phyloP scores from a whole-genome alignment of 2,329 filamentous ascomycete species.

The Aureobasidium sp. region DNA sequence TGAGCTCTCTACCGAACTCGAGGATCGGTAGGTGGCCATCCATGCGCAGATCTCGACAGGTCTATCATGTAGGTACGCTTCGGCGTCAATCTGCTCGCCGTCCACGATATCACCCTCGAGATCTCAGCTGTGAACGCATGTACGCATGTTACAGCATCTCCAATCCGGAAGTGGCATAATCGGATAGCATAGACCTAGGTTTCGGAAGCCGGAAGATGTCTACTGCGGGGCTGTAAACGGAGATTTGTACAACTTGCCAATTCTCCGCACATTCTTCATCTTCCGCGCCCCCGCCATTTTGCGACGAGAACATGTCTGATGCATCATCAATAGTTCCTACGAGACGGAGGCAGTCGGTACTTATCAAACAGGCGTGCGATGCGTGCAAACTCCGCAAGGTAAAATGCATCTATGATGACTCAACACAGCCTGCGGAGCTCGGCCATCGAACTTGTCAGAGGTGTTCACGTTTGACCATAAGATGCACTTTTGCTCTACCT shows the following conservation, averaged over 20 bases:
- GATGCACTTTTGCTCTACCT: neutral
- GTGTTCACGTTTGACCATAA: neutral
- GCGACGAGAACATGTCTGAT: neutral
- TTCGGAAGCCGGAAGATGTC: neutral
- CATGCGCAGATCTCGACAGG: no score
- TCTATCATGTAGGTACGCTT: no score
- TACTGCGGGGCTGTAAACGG: neutral
- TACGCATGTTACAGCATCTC: no score
- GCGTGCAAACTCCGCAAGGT: constrained; percentile 1
- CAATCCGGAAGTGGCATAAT: no score
- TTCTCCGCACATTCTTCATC: neutral
- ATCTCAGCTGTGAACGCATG: no score
- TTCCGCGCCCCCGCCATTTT: neutral
- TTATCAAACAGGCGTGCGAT: neutral
- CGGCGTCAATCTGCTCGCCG: no score
- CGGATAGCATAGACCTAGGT: neutral
- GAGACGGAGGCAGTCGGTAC: neutral
- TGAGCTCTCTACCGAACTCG: no score
- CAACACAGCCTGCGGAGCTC: neutral
- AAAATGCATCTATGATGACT: neutral
- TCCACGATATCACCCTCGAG: no score
- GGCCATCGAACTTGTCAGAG: neutral
- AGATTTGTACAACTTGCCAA: neutral
- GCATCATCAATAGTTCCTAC: neutral
- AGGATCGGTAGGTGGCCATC: no score